Conservation (phyloP, 306 rosid species). For the Ziziphus jujuba region DNA sequence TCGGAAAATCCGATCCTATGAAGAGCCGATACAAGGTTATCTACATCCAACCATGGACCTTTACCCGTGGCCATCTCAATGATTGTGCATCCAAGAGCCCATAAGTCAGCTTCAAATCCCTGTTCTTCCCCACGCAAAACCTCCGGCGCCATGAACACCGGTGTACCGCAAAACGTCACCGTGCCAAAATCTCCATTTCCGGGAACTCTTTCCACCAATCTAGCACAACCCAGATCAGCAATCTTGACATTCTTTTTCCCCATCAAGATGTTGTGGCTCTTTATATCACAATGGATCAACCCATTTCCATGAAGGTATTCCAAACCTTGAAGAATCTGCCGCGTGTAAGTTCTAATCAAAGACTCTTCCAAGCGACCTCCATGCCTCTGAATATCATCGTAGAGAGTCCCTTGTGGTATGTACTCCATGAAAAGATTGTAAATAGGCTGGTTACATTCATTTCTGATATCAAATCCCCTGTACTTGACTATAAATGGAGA, state of each 20-base stretch:
- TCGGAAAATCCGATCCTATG: slow-evolving; percentile 44
- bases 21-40: slow-evolving; percentile 41
- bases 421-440: slow-evolving; percentile 56
- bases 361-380: slow-evolving; percentile 42
- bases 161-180: slow-evolving; percentile 43
- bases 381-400: slow-evolving; percentile 27
- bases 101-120: slow-evolving; percentile 45
- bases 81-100: slow-evolving; percentile 63
- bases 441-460: slow-evolving; percentile 8
- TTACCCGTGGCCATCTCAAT: slow-evolving; percentile 55
- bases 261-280: slow-evolving; percentile 47
- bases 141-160: slow-evolving; percentile 57
- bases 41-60: slow-evolving; percentile 40
- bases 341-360: slow-evolving; percentile 30
- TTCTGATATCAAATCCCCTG: slow-evolving; percentile 36
- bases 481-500: slow-evolving; percentile 40
- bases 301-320: slow-evolving; percentile 42
- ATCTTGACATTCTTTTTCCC: slow-evolving; percentile 30
- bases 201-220: slow-evolving; percentile 14
- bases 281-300: slow-evolving; percentile 53
- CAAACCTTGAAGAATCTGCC: slow-evolving; percentile 48
- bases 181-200: slow-evolving; percentile 9
- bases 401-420: slow-evolving; percentile 39
- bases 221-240: slow-evolving; percentile 61
- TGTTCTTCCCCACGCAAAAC: slow-evolving; percentile 48